Conservation (phyloP, 768 basidiomycete genomes). For the Serendipita sp. region DNA sequence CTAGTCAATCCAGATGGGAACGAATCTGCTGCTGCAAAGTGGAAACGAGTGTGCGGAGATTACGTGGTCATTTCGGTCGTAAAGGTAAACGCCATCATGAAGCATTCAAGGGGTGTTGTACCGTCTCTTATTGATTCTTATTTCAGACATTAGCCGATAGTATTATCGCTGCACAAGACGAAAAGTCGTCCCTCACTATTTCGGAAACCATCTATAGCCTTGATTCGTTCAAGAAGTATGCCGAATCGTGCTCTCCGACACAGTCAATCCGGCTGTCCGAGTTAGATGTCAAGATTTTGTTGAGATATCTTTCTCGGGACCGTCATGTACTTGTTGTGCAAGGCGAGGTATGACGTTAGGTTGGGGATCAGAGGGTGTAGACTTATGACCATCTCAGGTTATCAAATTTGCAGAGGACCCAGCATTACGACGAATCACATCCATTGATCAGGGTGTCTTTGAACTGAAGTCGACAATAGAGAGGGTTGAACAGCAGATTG, state of each 20-base stretch:
- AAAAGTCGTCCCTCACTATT: slow-evolving; percentile 27
- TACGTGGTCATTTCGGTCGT: slow-evolving; percentile 53
- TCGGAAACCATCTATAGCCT: slow-evolving; percentile 46
- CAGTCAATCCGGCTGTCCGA: slow-evolving; percentile 30
- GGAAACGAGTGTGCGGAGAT: slow-evolving; percentile 47
- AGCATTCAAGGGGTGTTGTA: not conserved
- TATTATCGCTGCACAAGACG: slow-evolving; percentile 30
- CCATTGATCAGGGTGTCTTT: slow-evolving; percentile 69
- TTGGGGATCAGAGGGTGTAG: not conserved
- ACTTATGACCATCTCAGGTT: slow-evolving; percentile 28
- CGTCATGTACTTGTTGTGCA: slow-evolving; percentile 43
- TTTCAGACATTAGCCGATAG: slow-evolving; percentile 36
- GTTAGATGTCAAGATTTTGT: slow-evolving; percentile 47
- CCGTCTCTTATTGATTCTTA: not conserved
- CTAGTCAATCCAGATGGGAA: slow-evolving; percentile 33
- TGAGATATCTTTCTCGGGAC: slow-evolving; percentile 72
- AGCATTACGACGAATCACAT: slow-evolving; percentile 33
- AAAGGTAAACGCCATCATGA: slow-evolving; percentile 23
- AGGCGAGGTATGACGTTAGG: slow-evolving; percentile 33
- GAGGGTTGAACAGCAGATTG: slow-evolving; percentile 52
- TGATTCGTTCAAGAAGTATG: slow-evolving; percentile 39
- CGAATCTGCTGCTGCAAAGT: slow-evolving; percentile 28
- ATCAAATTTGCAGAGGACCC: slow-evolving; percentile 49
- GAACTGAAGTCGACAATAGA: slow-evolving; percentile 58
- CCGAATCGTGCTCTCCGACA: slow-evolving; percentile 22